These are phyloP conservation scores for Pestalotiopsis fici DNA, from an alignment of 2,329 filamentous ascomycete genomes.

Conservation along the genomic window DNA sequence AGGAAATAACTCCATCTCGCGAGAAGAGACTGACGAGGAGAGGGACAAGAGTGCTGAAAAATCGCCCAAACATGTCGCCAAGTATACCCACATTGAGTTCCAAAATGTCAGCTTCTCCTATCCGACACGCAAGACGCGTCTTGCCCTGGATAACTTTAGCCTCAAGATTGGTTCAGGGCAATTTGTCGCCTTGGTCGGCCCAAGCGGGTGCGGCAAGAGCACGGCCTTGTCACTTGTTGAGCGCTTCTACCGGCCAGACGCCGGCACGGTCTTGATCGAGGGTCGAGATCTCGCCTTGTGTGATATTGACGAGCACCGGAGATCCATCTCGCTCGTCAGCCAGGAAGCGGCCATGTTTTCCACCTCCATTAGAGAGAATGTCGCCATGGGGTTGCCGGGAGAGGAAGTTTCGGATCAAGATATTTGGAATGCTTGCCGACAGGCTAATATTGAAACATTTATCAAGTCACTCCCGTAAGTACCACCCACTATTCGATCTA, in stretches of 20 bases:
- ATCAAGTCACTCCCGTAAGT: slow-evolving; percentile 37
- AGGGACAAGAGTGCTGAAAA: slow-evolving; percentile 15
- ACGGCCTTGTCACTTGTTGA: slow-evolving; percentile 65
- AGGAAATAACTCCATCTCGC: slow-evolving; percentile 16
- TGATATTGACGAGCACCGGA: slow-evolving; percentile 60
- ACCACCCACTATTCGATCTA: no score
- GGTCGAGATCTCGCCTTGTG: slow-evolving; percentile 56
- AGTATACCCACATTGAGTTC: slow-evolving; percentile 46
- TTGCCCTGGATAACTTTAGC: slow-evolving; percentile 54
- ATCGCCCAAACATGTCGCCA: no score
- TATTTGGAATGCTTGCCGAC: slow-evolving; percentile 50
- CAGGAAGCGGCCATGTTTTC: slow-evolving; percentile 72
- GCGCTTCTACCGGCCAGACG: slow-evolving; percentile 66
- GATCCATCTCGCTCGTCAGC: slow-evolving; percentile 65
- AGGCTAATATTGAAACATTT: slow-evolving; percentile 69
- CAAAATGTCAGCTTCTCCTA: slow-evolving; percentile 57
- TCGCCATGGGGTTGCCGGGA: slow-evolving; percentile 59
- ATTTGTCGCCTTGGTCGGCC: slow-evolving; percentile 67
- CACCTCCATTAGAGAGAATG: slow-evolving; percentile 59
- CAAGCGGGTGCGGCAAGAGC: slow-evolving; percentile 69
- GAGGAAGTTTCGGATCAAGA: slow-evolving; percentile 51
- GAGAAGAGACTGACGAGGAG: slow-evolving; percentile 26
- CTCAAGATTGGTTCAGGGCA: slow-evolving; percentile 64
- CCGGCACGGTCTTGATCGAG: slow-evolving; percentile 64
- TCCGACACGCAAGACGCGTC: slow-evolving; percentile 43